These are phyloP conservation scores for Aquanectria penicillioides DNA, from an alignment of 2,329 filamentous ascomycete genomes.

Conservation along the genomic window DNA sequence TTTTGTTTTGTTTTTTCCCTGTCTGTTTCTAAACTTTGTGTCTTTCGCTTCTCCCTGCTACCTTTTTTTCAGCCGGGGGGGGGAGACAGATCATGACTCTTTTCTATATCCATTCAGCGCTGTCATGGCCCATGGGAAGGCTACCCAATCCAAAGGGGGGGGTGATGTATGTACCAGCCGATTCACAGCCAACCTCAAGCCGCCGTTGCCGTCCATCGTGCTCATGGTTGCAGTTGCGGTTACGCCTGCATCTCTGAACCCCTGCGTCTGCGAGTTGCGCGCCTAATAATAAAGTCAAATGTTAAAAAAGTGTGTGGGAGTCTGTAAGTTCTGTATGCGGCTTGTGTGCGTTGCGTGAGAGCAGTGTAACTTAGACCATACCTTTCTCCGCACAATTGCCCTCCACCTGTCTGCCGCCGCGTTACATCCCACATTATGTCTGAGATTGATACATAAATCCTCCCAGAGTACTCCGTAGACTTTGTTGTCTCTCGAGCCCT, in stretches of 20 bases:
- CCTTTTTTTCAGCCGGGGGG: too few relatives aligned
- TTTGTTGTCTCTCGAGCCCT: neutral
- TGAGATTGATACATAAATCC: constrained; percentile 21
- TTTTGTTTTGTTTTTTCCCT: neutral
- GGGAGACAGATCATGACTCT: too few relatives aligned
- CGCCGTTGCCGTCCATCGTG: constrained; percentile 28
- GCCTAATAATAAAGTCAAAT: constrained; percentile 21
- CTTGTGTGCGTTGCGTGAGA: constrained; percentile 4
- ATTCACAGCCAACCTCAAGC: constrained; percentile 25
- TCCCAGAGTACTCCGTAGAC: constrained; percentile 2
- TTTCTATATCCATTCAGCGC: too few relatives aligned
- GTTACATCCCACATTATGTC: constrained; percentile 1
- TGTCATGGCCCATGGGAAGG: too few relatives aligned
- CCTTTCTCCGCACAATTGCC: constrained; percentile 12
- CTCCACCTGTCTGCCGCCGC: neutral
- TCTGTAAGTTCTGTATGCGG: constrained; percentile 7
- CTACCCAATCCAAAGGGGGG: too few relatives aligned
- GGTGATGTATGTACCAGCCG: constrained; percentile 12
- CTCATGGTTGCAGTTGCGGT: constrained; percentile 19
- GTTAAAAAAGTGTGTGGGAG: constrained; percentile 8
- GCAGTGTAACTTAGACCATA: constrained; percentile 7
- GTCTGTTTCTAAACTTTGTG: constrained; percentile 3
- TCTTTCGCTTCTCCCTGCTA: too few relatives aligned
- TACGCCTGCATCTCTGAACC: constrained; percentile 20
- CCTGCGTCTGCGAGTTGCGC: constrained; percentile 19